phyloP scores from a whole-genome alignment of 371 early-diverging fungal genomes.

The Mucor plumbeus region DNA sequence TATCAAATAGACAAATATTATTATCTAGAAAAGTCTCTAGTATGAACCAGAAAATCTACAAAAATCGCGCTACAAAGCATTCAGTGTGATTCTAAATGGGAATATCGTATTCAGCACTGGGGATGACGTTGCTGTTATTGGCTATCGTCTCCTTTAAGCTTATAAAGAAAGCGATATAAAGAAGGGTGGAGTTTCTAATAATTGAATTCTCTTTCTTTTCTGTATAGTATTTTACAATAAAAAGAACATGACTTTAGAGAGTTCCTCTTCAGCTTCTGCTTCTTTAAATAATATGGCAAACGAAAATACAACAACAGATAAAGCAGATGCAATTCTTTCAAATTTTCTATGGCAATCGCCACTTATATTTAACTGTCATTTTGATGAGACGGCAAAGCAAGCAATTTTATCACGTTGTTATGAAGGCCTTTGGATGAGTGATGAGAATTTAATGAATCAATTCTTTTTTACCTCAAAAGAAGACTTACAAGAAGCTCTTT shows the following conservation, averaged over 20 bases:
- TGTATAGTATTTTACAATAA: background rate
- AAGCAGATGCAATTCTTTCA: conserved; percentile 23
- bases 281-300: background rate
- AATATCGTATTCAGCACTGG: background rate
- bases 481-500: conserved; percentile 46
- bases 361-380: conserved; percentile 48
- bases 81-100: background rate
- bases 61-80: background rate
- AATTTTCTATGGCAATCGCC: conserved; percentile 52
- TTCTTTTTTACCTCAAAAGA: conserved; percentile 53
- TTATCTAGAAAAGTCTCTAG: no score
- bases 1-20: no score
- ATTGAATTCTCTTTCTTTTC: background rate
- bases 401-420: conserved; percentile 56
- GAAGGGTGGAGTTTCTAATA: no score
- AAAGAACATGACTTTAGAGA: conserved; percentile 12
- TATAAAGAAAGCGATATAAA: background rate
- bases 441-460: conserved; percentile 47
- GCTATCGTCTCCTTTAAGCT: background rate
- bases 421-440: conserved; percentile 55
- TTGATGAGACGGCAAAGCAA: conserved; percentile 54
- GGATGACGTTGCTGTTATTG: background rate
- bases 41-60: background rate
- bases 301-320: conserved; percentile 3
- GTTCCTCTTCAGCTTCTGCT: conserved; percentile 4